Base-by-base conservation (phyloP, 495 filamentous ascomycete species). In the Aspergillus conjunctus region DNA sequence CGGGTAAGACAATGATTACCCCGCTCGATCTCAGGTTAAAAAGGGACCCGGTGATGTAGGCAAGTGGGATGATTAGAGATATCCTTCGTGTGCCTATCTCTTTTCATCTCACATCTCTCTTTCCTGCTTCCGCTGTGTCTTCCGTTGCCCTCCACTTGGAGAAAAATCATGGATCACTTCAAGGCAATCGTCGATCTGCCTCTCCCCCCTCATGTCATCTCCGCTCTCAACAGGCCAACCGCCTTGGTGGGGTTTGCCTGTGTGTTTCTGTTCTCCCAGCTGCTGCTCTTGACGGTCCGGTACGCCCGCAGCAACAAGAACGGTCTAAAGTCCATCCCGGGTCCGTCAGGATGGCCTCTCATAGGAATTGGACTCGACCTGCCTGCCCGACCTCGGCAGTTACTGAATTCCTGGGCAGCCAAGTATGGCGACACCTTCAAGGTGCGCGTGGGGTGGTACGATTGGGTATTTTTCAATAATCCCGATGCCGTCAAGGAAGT, bases 391-490 rank as follows among this genome's bases (percentile, higher is more conserved):
- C 37, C 37, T 11, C 37, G 37, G 15, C 6, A 41, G 3, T 9
- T 41, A 1, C 37, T 41, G 37, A 11, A 11, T 9, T 41, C 37
- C 37, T 58, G 56, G 56, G 44, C 30, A 4, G 30, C 44, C 15
- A 20, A 51, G 45, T 58, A 30, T 21, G 57, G 57, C 0, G 57
- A 59, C 8, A 44, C 39, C 34, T 59, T 59, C 57, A 45, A 52
- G 48, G 22, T 52, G 4, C 72, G 69, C 10, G 59, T 79, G 4
- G 78, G 78, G 17, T 74, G 72, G 69, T 66, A 77, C 26, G 62
- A 77, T 54, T 79, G 74, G 73, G 67, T 77, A 0, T 55, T 74
- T n/a, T 62, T 81, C 33, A 78, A 77, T 59, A 71, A 49, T 33
- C 77, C 75, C 0, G 66, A 69, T 51, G 76, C 76, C 1, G 62